Evolutionary conservation across 106 monocot species (phyloP).

Genomic region (Iris macrosiphon): DNA sequence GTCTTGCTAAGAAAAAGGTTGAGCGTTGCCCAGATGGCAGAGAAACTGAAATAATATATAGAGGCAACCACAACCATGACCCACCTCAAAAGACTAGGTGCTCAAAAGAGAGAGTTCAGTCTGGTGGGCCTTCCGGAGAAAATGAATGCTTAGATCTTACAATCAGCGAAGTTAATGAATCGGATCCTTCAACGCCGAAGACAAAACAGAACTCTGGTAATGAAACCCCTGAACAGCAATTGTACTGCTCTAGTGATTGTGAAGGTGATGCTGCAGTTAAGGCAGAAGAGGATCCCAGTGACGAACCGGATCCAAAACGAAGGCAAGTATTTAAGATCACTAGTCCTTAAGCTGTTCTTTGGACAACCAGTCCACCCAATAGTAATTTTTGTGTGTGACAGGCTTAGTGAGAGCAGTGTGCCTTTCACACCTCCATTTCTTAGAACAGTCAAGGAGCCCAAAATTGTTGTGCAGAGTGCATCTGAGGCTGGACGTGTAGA

Average conservation of each 20-base stretch:
- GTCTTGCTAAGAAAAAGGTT: conserved; percentile 24
- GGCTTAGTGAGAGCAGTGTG: conserved; percentile 31
- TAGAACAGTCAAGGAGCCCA: conserved; percentile 63
- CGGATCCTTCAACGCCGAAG: conserved; percentile 10
- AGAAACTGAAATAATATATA: conserved; percentile 21
- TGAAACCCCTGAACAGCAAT: conserved; percentile 11
- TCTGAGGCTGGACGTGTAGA: conserved; percentile 24
- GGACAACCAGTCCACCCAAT: no score
- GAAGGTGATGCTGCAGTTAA: conserved; percentile 64
- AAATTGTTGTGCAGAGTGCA: conserved; percentile 57
- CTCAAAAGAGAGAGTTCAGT: conserved; percentile 4
- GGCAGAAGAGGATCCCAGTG: conserved; percentile 29
- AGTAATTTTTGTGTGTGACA: conserved; percentile 19
- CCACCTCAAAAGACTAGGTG: conserved; percentile 11
- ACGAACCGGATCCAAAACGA: conserved; percentile 62
- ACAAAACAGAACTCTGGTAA: conserved; percentile 16
- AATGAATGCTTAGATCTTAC: conserved; percentile 12
- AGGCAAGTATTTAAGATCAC: conserved; percentile 35
- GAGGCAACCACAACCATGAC: conserved; percentile 27
- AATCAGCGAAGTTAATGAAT: conserved; percentile 3
- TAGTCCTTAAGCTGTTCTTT: neutral
- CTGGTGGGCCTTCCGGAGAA: conserved; percentile 3
- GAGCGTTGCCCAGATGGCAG: conserved; percentile 18
- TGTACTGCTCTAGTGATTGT: conserved; percentile 91
- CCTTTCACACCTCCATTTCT: conserved; percentile 27